phyloP scores from a whole-genome alignment of 768 basidiomycete species.

The Lepiota subincarnata region DNA sequence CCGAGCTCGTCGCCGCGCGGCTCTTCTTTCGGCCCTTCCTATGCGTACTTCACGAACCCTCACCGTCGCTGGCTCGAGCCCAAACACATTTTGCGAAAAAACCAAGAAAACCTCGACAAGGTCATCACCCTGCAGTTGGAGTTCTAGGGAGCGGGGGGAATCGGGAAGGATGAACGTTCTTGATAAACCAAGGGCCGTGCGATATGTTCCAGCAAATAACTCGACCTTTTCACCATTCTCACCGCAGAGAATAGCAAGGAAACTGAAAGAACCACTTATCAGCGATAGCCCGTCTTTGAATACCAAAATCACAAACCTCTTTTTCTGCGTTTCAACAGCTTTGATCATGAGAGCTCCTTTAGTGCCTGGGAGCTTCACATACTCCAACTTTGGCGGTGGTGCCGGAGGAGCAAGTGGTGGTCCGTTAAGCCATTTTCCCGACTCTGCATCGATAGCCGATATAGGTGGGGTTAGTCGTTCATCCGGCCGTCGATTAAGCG shows the following conservation, averaged over 20 bases:
- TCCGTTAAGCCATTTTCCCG: slow-evolving; percentile 21
- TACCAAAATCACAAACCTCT: slow-evolving; percentile 52
- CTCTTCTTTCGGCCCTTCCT: slow-evolving; percentile 81
- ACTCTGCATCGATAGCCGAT: slow-evolving; percentile 40
- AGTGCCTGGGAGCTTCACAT: slow-evolving; percentile 89
- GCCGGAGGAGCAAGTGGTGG: slow-evolving; percentile 15
- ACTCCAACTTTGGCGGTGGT: slow-evolving; percentile 83
- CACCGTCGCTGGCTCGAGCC: slow-evolving; percentile 88
- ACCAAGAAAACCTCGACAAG: slow-evolving; percentile 90
- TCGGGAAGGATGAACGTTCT: slow-evolving; percentile 91
- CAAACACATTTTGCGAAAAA: slow-evolving; percentile 89
- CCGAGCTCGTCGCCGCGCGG: slow-evolving; percentile 75
- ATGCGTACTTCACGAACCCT: slow-evolving; percentile 92
- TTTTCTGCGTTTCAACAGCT: slow-evolving; percentile 85
- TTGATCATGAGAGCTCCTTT: slow-evolving; percentile 82
- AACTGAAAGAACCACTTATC: slow-evolving; percentile 40
- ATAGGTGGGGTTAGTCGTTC: slow-evolving; percentile 40
- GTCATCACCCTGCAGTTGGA: slow-evolving; percentile 89
- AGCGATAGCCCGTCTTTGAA: not conserved
- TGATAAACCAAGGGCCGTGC: slow-evolving; percentile 87
- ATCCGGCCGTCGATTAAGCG: slow-evolving; percentile 60
- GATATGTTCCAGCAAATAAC: slow-evolving; percentile 86
- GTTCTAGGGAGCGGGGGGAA: slow-evolving; percentile 80
- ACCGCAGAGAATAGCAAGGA: slow-evolving; percentile 89
- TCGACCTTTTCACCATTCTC: slow-evolving; percentile 93